Evolutionary conservation across 1,139 yeast genomes (phyloP).

Genomic region (Candida sp.): DNA sequence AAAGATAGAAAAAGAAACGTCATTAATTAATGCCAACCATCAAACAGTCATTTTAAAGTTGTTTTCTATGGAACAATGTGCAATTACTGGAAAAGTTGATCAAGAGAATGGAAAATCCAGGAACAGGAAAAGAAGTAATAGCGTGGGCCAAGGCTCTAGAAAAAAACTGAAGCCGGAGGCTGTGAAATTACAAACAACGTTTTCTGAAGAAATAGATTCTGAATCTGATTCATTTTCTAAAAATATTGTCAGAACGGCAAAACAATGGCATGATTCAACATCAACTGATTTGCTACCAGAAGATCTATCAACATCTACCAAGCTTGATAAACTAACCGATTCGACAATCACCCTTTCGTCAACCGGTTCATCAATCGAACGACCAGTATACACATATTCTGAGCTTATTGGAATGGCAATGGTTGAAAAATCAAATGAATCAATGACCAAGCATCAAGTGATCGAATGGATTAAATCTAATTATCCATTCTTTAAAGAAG

Average conservation of each 20-base stretch:
- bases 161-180: neutral
- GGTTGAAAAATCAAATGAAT: neutral
- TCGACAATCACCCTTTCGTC: neutral
- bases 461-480: neutral
- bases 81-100: neutral
- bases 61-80: neutral
- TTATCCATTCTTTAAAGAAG: neutral
- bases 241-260: neutral
- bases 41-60: neutral
- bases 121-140: neutral
- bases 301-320: neutral
- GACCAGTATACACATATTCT: conserved; percentile 1
- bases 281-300: neutral
- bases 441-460: neutral
- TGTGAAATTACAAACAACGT: neutral
- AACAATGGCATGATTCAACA: neutral
- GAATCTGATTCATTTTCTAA: neutral
- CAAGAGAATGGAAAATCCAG: neutral
- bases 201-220: neutral
- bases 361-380: neutral
- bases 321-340: neutral
- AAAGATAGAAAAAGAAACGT: neutral
- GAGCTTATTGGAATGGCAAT: conserved; percentile 1
- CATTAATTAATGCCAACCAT: neutral
- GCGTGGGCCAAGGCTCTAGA: too few relatives aligned